phyloP scores from a whole-genome alignment of 345 rosid species.

The Brassica napus region DNA sequence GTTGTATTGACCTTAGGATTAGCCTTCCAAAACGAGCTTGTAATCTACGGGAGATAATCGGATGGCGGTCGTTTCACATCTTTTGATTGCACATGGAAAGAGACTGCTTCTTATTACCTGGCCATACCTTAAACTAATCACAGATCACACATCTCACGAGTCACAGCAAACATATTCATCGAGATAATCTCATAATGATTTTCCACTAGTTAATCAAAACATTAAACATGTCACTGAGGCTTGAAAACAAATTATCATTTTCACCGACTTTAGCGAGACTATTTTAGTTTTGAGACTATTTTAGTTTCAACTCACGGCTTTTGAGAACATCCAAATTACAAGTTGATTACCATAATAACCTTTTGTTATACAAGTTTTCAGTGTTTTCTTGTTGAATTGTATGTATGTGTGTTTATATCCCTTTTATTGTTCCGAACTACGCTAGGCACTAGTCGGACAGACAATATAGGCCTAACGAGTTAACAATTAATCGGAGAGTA shows the following conservation, averaged over 20 bases:
- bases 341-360: neutral
- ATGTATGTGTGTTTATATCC: neutral
- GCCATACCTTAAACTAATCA: constrained; percentile 19
- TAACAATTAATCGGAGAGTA: too few relatives aligned
- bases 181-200: neutral
- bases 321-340: neutral
- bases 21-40: constrained; percentile 23
- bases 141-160: neutral
- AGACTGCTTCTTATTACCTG: constrained; percentile 17
- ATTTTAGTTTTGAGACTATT: neutral
- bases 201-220: neutral
- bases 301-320: neutral
- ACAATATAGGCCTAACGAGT: too few relatives aligned
- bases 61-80: constrained; percentile 1
- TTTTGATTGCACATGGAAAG: constrained; percentile 38
- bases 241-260: neutral
- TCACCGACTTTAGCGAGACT: neutral
- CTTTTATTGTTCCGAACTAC: neutral
- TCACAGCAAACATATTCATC: neutral
- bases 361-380: neutral
- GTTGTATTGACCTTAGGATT: constrained; percentile 20
- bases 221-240: neutral
- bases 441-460: too few relatives aligned
- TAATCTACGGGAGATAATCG: constrained; percentile 24
- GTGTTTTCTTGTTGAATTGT: neutral